Conservation (phyloP, 768 basidiomycete species). For the Tylopilus rubrobrunneus region DNA sequence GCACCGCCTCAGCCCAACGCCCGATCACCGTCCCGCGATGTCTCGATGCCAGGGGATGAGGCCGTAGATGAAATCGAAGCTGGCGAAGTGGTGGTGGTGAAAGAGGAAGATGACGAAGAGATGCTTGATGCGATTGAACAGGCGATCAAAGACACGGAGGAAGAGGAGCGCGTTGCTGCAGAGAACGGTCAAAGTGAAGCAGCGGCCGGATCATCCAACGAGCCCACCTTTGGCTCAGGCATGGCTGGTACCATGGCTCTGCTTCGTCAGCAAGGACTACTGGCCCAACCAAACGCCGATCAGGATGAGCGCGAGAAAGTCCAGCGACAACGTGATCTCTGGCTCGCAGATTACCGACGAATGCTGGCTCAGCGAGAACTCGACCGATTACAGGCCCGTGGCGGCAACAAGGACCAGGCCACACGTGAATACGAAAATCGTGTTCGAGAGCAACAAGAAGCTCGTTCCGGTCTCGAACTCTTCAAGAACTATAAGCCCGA, state of each 20-base stretch:
- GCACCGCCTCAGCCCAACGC: conserved; percentile 28
- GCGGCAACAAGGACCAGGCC: conserved; percentile 85
- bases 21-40: conserved; percentile 46
- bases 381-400: conserved; percentile 72
- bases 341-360: conserved; percentile 83
- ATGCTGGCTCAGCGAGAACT: conserved; percentile 75
- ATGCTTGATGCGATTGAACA: conserved; percentile 79
- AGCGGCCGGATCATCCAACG: conserved; percentile 61
- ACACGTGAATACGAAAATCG: conserved; percentile 94
- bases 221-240: conserved; percentile 78
- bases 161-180: conserved; percentile 41
- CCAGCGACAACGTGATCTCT: conserved; percentile 82
- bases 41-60: conserved; percentile 60
- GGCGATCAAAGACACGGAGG: conserved; percentile 60
- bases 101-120: conserved; percentile 75
- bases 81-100: conserved; percentile 72
- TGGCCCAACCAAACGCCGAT: conserved; percentile 62
- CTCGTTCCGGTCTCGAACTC: conserved; percentile 70
- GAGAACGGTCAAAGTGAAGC: conserved; percentile 30
- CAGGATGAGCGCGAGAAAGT: conserved; percentile 72
- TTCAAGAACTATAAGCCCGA: conserved; percentile 97
- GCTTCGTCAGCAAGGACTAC: conserved; percentile 87
- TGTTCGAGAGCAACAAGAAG: conserved; percentile 86
- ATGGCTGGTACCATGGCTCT: conserved; percentile 88
- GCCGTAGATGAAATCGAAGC: conserved; percentile 74